A percentile compares a stretch with the other conserved stretches of the same genome.
phyloP scores from a whole-genome alignment of 345 rosid genomes.

The Carallia pectinifolia region DNA sequence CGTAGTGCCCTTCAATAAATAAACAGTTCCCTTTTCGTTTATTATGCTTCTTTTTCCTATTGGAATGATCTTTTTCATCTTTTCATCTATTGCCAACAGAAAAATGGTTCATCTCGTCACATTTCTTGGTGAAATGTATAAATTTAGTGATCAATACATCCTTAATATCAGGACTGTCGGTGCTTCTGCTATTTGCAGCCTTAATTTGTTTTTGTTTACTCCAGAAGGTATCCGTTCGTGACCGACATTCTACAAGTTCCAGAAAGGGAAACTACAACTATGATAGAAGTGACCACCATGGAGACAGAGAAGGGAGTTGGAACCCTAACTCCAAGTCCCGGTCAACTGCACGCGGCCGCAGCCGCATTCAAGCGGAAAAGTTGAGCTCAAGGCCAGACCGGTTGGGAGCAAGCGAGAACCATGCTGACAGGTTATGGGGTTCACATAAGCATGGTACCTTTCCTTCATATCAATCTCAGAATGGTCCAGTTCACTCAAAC shows the following conservation, averaged over 20 bases:
- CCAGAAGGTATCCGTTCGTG: conserved; percentile 62
- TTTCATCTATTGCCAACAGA: no score
- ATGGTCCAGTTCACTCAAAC: conserved; percentile 48
- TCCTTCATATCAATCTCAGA: conserved; percentile 54
- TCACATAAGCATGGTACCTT: conserved; percentile 53
- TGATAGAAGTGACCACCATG: conserved; percentile 64
- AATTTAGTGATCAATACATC: neutral
- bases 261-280: conserved; percentile 66
- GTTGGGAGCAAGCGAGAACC: conserved; percentile 38
- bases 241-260: conserved; percentile 49
- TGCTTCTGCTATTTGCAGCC: neutral
- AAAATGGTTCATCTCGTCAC: neutral
- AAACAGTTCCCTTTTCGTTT: no score
- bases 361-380: conserved; percentile 59
- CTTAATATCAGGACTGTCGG: neutral
- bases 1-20: no score
- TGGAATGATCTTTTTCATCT: no score
- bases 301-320: conserved; percentile 81
- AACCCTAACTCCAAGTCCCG: conserved; percentile 53
- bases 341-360: conserved; percentile 54
- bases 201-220: conserved; percentile 13
- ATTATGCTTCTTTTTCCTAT: no score
- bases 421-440: conserved; percentile 61
- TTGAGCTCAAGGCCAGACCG: conserved; percentile 51
- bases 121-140: neutral